A percentile compares a stretch with the other conserved stretches of the same genome.
phyloP scores from a whole-genome alignment of 2,329 filamentous ascomycete species.

The Tothia fuscella region DNA sequence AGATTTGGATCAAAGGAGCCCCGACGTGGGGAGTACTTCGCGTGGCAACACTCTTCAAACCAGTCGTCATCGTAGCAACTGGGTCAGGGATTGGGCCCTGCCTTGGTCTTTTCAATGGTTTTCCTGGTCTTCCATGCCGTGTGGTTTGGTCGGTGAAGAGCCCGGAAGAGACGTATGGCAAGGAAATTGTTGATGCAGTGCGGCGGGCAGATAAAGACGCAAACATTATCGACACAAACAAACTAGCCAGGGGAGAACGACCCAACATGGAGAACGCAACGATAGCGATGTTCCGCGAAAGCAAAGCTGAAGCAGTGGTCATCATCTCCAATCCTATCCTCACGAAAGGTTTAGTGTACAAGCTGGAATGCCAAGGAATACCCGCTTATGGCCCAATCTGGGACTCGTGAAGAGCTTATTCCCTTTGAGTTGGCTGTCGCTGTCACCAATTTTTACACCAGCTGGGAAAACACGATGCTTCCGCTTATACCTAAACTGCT shows the following conservation, averaged over 20 bases:
- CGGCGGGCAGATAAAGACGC: constrained; percentile 19
- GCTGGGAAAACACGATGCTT: too few relatives aligned
- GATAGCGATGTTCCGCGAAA: constrained; percentile 18
- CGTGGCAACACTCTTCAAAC: constrained; percentile 53
- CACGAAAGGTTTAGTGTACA: constrained; percentile 22
- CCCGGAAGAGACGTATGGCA: constrained; percentile 12
- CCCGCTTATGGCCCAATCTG: constrained; percentile 27
- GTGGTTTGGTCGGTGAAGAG: constrained; percentile 13
- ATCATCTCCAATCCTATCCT: constrained; percentile 25
- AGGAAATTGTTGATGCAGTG: constrained; percentile 12
- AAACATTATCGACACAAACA: constrained; percentile 23
- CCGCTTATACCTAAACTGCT: too few relatives aligned
- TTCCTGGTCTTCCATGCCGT: constrained; percentile 6
- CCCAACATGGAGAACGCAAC: constrained; percentile 23
- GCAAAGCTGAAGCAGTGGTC: constrained; percentile 23
- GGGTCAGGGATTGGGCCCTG: constrained; percentile 37
- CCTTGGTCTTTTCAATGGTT: constrained; percentile 13
- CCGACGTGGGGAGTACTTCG: constrained; percentile 57
- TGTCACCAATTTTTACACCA: too few relatives aligned
- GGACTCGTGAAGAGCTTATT: constrained; percentile 16
- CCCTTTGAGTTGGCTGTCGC: too few relatives aligned
- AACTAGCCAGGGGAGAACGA: constrained; percentile 19
- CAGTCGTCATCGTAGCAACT: constrained; percentile 55
- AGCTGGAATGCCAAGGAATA: constrained; percentile 21
- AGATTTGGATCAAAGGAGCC: constrained; percentile 56